phyloP scores from a whole-genome alignment of 345 rosid genomes.

The Stellera chamaejasme region DNA sequence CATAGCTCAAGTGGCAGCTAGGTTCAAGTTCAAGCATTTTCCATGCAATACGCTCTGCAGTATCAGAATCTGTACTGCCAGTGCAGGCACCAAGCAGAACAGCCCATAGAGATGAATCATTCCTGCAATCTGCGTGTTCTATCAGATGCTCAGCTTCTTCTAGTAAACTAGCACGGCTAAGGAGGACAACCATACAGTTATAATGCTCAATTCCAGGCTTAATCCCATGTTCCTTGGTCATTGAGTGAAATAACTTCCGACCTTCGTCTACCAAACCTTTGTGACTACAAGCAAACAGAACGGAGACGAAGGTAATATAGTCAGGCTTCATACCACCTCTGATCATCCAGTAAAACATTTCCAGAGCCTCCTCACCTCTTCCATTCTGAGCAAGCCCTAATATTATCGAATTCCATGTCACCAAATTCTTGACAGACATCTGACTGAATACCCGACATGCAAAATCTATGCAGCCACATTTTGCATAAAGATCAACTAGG shows the following conservation, averaged over 20 bases:
- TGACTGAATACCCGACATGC: slow-evolving; percentile 40
- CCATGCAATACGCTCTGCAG: slow-evolving; percentile 74
- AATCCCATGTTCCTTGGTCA: slow-evolving; percentile 44
- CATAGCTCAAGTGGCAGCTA: slow-evolving; percentile 66
- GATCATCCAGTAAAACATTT: slow-evolving; percentile 51
- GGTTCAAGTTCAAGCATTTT: slow-evolving; percentile 65
- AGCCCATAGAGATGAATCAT: slow-evolving; percentile 72
- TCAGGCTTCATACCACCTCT: slow-evolving; percentile 58
- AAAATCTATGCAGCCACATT: slow-evolving; percentile 66
- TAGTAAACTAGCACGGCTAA: slow-evolving; percentile 78
- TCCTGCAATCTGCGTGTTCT: slow-evolving; percentile 49
- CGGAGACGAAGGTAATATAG: slow-evolving; percentile 65
- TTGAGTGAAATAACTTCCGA: slow-evolving; percentile 37
- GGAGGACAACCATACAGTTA: slow-evolving; percentile 87
- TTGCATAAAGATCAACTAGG: slow-evolving; percentile 81
- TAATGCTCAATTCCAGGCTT: slow-evolving; percentile 75
- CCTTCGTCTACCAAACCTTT: slow-evolving; percentile 70
- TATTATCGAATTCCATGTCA: slow-evolving; percentile 89
- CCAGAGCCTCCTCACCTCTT: slow-evolving; percentile 56
- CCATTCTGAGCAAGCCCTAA: slow-evolving; percentile 86
- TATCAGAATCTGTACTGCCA: slow-evolving; percentile 28
- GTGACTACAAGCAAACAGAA: slow-evolving; percentile 83
- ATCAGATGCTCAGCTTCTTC: slow-evolving; percentile 76
- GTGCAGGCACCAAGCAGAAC: slow-evolving; percentile 89
- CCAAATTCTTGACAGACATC: slow-evolving; percentile 50